Percentiles rank a stretch among this genome's conserved stretches.
Conservation (phyloP, 2,329 filamentous ascomycete genomes). For the Fusarium sp. region DNA sequence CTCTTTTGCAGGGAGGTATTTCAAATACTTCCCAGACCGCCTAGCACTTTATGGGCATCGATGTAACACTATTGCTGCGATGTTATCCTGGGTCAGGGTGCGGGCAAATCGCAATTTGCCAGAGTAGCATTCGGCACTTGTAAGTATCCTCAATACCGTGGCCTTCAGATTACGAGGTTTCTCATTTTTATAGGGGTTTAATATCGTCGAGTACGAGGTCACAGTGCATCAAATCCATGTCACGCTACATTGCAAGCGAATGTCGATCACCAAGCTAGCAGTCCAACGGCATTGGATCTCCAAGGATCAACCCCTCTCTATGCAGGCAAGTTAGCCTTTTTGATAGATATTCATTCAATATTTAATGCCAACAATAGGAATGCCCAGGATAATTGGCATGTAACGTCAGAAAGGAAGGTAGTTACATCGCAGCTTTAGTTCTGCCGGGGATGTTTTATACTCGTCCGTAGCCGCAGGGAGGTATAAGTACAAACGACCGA, state of each 20-base stretch:
- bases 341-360: neutral
- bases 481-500: neutral
- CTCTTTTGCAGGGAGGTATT: too few species aligned
- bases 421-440: neutral
- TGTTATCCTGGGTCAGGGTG: too few species aligned
- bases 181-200: neutral
- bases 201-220: conserved; percentile 1
- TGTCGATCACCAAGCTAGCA: conserved; percentile 16
- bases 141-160: neutral
- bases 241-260: conserved; percentile 9
- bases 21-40: too few species aligned
- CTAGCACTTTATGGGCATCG: too few species aligned
- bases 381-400: neutral
- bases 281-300: conserved; percentile 21
- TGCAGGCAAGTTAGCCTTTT: too few species aligned
- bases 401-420: neutral
- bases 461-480: neutral
- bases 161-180: neutral
- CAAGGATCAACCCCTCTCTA: neutral
- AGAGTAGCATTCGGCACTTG: conserved; percentile 25
- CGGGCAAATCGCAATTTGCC: conserved; percentile 9
- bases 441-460: neutral
- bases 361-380: neutral
- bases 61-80: too few species aligned
- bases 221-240: neutral